Percentiles rank a stretch among this genome's conserved stretches.
phyloP scores from a whole-genome alignment of 768 basidiomycete species.

The Amanita subjunquillea region DNA sequence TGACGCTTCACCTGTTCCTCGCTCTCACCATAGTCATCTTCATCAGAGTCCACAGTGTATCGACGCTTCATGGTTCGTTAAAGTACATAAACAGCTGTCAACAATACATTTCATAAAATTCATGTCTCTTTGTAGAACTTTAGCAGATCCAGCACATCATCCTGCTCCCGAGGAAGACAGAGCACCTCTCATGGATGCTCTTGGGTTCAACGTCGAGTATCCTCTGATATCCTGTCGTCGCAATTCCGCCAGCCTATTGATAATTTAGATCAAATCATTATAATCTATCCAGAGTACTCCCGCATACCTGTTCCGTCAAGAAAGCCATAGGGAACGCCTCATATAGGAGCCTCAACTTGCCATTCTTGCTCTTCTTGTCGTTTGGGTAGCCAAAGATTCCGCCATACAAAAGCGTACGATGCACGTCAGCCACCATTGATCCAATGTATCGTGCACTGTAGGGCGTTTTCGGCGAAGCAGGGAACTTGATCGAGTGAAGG shows the following conservation, averaged over 20 bases:
- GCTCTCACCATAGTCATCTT: conserved; percentile 12
- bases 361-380: conserved; percentile 95
- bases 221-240: conserved; percentile 89
- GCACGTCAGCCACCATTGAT: conserved; percentile 98
- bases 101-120: conserved; percentile 4
- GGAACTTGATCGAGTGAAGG: conserved; percentile 88
- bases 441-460: conserved; percentile 94
- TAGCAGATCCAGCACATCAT: conserved; percentile 85
- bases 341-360: conserved; percentile 90
- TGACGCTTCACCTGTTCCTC: conserved; percentile 3
- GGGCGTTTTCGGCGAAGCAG: conserved; percentile 65
- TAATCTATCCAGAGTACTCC: conserved; percentile 10
- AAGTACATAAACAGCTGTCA: conserved; percentile 4
- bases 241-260: conserved; percentile 83
- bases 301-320: conserved; percentile 74
- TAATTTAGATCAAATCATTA: conserved; percentile 3
- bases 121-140: conserved; percentile 63
- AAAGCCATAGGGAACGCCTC: conserved; percentile 99
- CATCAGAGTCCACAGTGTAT: conserved; percentile 19
- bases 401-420: conserved; percentile 91
- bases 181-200: conserved; percentile 82
- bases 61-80: conserved; percentile 17
- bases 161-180: conserved; percentile 89
- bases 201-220: conserved; percentile 87
- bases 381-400: conserved; percentile 98